phyloP scores from a whole-genome alignment of 2,329 filamentous ascomycete species.

The Helicocarpus griseus region DNA sequence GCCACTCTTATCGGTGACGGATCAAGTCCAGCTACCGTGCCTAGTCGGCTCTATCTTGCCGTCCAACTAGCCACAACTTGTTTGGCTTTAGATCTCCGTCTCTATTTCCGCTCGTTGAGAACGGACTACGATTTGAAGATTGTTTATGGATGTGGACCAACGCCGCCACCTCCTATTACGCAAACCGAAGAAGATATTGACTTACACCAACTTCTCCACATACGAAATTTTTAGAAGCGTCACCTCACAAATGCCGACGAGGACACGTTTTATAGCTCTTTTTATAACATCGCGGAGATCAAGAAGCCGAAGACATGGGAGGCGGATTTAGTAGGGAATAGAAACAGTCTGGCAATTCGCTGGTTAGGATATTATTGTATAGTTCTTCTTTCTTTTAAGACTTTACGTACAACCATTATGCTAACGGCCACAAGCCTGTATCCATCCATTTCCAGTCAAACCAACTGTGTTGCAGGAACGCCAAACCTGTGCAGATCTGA shows the following conservation, averaged over 20 bases:
- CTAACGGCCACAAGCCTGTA: slow-evolving; percentile 18
- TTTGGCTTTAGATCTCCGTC: slow-evolving; percentile 22
- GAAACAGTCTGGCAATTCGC: slow-evolving; percentile 8
- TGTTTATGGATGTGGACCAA: slow-evolving; percentile 19
- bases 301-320: slow-evolving; percentile 16
- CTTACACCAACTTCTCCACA: slow-evolving; percentile 25
- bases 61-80: slow-evolving; percentile 24
- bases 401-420: not conserved
- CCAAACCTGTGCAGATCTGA: slow-evolving; percentile 28
- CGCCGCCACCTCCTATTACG: slow-evolving; percentile 3
- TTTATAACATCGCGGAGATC: slow-evolving; percentile 11
- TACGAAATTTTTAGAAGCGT: slow-evolving; percentile 35
- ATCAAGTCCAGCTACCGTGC: slow-evolving; percentile 11
- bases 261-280: slow-evolving; percentile 19
- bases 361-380: slow-evolving; percentile 30
- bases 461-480: slow-evolving; percentile 17
- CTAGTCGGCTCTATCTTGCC: slow-evolving; percentile 13
- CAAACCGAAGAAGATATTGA: slow-evolving; percentile 16
- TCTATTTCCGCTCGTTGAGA: slow-evolving; percentile 18
- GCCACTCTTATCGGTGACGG: slow-evolving; percentile 15
- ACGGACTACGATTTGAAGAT: slow-evolving; percentile 23
- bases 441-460: slow-evolving; percentile 26
- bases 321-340: slow-evolving; percentile 4
- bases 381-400: not conserved
- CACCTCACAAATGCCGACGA: slow-evolving; percentile 26